Evolutionary conservation across 2,329 filamentous ascomycete species (phyloP).

Genomic region (Colletotrichum incanum): DNA sequence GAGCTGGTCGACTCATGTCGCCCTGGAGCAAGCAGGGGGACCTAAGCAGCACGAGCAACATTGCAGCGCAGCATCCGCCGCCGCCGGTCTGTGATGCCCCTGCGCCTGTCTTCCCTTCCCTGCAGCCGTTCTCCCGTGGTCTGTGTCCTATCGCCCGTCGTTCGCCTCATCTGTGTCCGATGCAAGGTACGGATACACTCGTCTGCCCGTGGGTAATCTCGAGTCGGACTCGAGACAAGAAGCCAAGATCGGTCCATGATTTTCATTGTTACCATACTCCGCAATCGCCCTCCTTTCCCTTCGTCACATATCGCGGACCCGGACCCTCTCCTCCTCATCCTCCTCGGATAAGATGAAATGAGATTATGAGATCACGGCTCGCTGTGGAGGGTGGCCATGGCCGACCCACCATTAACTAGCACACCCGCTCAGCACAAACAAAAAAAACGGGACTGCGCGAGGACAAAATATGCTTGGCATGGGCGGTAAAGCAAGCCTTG

Average conservation of each 20-base stretch:
- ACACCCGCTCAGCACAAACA: slow-evolving; percentile 21
- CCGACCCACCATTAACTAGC: slow-evolving; percentile 45
- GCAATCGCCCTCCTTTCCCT: slow-evolving; percentile 25
- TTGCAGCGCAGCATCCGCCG: slow-evolving; percentile 39
- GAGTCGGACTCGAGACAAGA: slow-evolving; percentile 20
- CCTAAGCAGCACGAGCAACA: slow-evolving; percentile 38
- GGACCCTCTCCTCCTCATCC: slow-evolving; percentile 8
- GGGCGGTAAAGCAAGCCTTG: slow-evolving; percentile 57
- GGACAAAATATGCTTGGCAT: slow-evolving; percentile 43
- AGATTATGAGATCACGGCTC: slow-evolving; percentile 42
- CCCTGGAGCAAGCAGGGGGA: slow-evolving; percentile 35
- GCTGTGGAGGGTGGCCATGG: slow-evolving; percentile 37
- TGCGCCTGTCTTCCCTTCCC: slow-evolving; percentile 42
- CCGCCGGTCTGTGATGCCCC: slow-evolving; percentile 41
- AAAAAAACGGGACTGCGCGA: slow-evolving; percentile 32
- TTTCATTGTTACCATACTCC: slow-evolving; percentile 25
- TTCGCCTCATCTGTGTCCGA: slow-evolving; percentile 41
- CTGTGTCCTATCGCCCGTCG: slow-evolving; percentile 39
- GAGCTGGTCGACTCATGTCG: slow-evolving; percentile 18
- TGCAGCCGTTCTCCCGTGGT: slow-evolving; percentile 44
- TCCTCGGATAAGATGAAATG: slow-evolving; percentile 35
- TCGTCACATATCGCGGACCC: slow-evolving; percentile 37
- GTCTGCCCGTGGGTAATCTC: slow-evolving; percentile 10
- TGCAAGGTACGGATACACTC: slow-evolving; percentile 40
- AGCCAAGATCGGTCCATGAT: slow-evolving; percentile 25